phyloP scores from a whole-genome alignment of 2,329 filamentous ascomycete genomes.

The Trichoderma cornu-damae region DNA sequence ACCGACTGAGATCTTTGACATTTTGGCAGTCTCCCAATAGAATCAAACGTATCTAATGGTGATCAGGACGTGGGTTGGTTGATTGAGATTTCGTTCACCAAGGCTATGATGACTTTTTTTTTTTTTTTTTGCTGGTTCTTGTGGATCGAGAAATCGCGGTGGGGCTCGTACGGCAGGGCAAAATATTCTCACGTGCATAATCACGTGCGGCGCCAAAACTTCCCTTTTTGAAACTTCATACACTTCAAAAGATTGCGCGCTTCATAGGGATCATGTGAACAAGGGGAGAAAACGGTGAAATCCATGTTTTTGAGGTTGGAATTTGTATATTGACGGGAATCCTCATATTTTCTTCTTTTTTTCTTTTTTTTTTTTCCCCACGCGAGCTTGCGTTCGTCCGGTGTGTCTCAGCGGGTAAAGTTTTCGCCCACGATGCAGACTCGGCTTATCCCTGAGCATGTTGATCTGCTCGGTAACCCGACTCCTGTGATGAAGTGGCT shows the following conservation, averaged over 20 bases:
- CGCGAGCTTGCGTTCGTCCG: not conserved
- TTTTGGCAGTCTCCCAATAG: constrained; percentile 85
- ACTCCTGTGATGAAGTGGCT: constrained; percentile 39
- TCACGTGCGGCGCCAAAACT: constrained; percentile 28
- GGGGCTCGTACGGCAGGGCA: constrained; percentile 32
- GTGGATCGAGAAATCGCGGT: constrained; percentile 25
- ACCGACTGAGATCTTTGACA: constrained; percentile 84
- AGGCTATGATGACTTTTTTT: constrained; percentile 23
- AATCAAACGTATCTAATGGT: constrained; percentile 64
- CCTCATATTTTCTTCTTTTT: no score
- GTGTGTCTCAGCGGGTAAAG: constrained; percentile 17
- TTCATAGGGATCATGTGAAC: not conserved
- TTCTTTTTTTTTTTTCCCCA: no score
- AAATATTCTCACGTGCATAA: constrained; percentile 32
- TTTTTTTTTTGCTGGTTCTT: constrained; percentile 29
- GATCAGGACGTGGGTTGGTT: constrained; percentile 40
- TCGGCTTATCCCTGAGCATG: constrained; percentile 26
- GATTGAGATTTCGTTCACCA: constrained; percentile 12
- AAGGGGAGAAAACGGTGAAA: not conserved
- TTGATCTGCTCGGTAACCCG: constrained; percentile 35
- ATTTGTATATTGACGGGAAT: not conserved
- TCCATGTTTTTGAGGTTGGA: not conserved
- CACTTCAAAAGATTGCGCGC: not conserved
- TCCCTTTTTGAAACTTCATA: not conserved
- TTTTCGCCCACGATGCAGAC: constrained; percentile 20